Evolutionary conservation across 257 asterid species (phyloP).

Genomic region (Plantago major): DNA sequence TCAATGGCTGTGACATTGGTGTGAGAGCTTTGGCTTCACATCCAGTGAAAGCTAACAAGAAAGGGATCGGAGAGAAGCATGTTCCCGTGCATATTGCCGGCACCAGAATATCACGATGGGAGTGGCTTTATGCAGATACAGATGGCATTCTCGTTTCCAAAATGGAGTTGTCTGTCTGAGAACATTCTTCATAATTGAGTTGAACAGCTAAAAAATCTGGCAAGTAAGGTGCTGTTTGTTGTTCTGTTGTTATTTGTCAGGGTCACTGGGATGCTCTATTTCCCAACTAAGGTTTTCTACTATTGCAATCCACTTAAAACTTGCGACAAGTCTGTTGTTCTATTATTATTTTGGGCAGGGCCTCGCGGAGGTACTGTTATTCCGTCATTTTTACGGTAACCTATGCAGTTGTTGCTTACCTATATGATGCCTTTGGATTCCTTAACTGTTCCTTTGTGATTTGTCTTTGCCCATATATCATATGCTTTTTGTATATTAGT

Average conservation of each 20-base stretch:
- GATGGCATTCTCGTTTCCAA: constrained; percentile 43
- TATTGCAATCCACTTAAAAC: not conserved
- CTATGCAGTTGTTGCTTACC: too few relatives aligned
- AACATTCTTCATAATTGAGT: not conserved
- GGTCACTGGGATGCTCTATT: not conserved
- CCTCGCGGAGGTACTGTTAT: not conserved
- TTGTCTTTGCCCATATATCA: too few relatives aligned
- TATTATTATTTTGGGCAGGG: not conserved
- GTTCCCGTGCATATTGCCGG: constrained; percentile 35
- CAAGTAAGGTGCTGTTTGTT: not conserved
- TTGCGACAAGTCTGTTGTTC: not conserved
- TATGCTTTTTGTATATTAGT: too few relatives aligned
- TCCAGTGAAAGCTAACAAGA: constrained; percentile 46
- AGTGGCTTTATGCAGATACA: constrained; percentile 48
- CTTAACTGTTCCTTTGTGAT: too few relatives aligned
- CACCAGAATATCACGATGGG: constrained; percentile 43
- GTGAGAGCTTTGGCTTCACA: constrained; percentile 42
- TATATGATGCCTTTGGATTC: too few relatives aligned
- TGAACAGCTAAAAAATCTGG: not conserved
- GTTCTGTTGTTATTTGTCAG: not conserved
- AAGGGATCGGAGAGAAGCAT: constrained; percentile 40
- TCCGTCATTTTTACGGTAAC: too few relatives aligned
- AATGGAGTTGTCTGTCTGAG: constrained; percentile 33
- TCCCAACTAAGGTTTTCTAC: not conserved
- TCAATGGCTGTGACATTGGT: constrained; percentile 48